Evolutionary conservation across 1,284 basidiomycete genomes (phyloP), one percentile per base, ranked within the genome.

Genomic region (Irpex sp.): DNA sequence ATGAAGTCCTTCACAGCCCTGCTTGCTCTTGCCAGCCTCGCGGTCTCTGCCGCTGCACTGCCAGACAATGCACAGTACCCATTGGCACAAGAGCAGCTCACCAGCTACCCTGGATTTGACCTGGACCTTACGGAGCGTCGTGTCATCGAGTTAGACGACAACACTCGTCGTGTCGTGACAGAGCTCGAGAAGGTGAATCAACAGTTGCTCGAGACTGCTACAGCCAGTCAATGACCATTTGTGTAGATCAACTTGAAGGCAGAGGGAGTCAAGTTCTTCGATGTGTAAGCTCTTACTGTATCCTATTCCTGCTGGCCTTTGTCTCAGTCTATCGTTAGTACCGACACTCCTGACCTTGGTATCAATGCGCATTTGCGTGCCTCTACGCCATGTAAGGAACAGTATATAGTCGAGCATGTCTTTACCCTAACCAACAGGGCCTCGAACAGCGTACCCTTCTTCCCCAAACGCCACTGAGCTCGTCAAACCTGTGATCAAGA

Each of bases 211-310:
- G 53, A 47, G 58, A 49, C 6, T 56, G 36, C 50, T 11, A 46
- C 46, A 43, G 26, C 26, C 26, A 19, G 2, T 51, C 51, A 66
- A 62, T 67, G 72, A 63, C 56, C 59, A 56, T 37, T 61, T 63
- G 60, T 58, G 57, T 68, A 94, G 92, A 91, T 95, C 66, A 78
- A 86, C 70, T 83, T 87, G 63, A 95, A 92, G 76, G 87, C 87
- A 50, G 81, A 82, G 68, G 89, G 90, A 65, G 68, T 86, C 77
- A 88, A 84, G 61, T 95, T 95, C 81, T 92, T 95, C 78, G 94
- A 96, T 75, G 84, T 96, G 93, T 95, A 75, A 76, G 79, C 60
- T 64, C 39, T 43, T 66, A 60, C 66, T 65, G 62, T 49, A 19
- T 58, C 43, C 57, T 59, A 19, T 61, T 58, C 58, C 46, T 26